Evolutionary conservation across 768 basidiomycete species (phyloP).

Genomic region (Steccherinum ochraceum): DNA sequence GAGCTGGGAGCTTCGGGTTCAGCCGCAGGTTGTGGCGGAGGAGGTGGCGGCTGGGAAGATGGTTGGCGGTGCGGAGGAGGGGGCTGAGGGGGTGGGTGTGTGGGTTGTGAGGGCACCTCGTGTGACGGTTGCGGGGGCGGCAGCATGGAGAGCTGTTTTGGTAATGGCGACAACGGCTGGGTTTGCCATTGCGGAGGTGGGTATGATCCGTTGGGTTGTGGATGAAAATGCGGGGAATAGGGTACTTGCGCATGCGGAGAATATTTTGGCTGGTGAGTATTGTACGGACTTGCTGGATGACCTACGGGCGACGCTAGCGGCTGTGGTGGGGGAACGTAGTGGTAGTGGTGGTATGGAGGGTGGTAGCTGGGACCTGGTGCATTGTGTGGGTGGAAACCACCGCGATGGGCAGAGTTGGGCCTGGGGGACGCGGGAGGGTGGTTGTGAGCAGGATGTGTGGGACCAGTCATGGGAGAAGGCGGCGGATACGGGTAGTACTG

Average conservation of each 20-base stretch:
- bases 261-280: conserved; percentile 26
- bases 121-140: conserved; percentile 5
- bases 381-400: conserved; percentile 28
- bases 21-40: conserved; percentile 4
- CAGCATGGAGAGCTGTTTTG: conserved; percentile 54
- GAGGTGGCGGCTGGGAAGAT: background rate
- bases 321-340: conserved; percentile 13
- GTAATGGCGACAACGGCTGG: conserved; percentile 50
- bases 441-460: conserved; percentile 26
- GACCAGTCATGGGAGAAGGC: conserved; percentile 32
- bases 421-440: conserved; percentile 30
- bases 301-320: conserved; percentile 18
- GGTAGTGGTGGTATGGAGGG: conserved; percentile 32
- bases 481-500: conserved; percentile 28
- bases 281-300: conserved; percentile 22
- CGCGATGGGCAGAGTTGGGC: conserved; percentile 27
- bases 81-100: background rate
- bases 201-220: conserved; percentile 26
- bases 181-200: conserved; percentile 38
- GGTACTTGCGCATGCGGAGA: conserved; percentile 20
- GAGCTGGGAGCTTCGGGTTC: too few relatives aligned
- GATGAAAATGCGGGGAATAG: conserved; percentile 23
- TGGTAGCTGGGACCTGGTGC: conserved; percentile 34
- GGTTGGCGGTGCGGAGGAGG: background rate
- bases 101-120: background rate